Evolutionary conservation across 2,329 filamentous ascomycete genomes (phyloP), one percentile per base, ranked within the genome.

Genomic region (Apiospora sp.): DNA sequence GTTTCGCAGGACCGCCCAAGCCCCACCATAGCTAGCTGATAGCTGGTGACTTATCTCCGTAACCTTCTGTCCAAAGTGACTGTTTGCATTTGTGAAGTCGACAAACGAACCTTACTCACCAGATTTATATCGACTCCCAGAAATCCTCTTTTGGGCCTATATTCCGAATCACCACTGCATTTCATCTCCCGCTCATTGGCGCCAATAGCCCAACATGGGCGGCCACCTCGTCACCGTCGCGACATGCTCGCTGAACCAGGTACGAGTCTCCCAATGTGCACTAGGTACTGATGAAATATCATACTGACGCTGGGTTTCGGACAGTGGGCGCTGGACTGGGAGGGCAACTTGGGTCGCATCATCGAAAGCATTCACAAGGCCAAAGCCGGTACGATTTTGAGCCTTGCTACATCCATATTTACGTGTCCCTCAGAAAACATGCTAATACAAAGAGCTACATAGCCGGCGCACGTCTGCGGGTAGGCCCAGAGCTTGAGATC

Each of bases 281-380:
- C 85, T 91, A 30, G 27, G 27, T 4, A 27, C 89, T 44, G 3
- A 4, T 27, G 12, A 10, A 24, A 51, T n/a, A 51, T 2, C n/a
- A 4, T 13, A 92, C 44, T 70, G 30, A 12, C 46, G 41, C 27
- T 6, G 43, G 34, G 68, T 67, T 67, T 58, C 41, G 49, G 10
- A 54, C 13, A 54, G 27, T 70, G 43, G 30, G 14, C 30, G 24
- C 67, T 69, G 34, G 41, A 74, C 30, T 80, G 72, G 76, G 86
- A 90, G 77, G 90, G 90, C 58, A 92, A 92, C 78, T 81, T 84
- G 2, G 83, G 86, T 71, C 84, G 91, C n/a, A 92, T 92, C 74
- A 85, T 90, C 70, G 85, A 91, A 77, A 89, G 87, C 74, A 89
- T 92, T 72, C 84, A 82, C 37, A 80, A 79, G 49, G 89, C 90